Base-by-base conservation (phyloP, 208 protist genomes). In the Leptomonas seymouri region DNA sequence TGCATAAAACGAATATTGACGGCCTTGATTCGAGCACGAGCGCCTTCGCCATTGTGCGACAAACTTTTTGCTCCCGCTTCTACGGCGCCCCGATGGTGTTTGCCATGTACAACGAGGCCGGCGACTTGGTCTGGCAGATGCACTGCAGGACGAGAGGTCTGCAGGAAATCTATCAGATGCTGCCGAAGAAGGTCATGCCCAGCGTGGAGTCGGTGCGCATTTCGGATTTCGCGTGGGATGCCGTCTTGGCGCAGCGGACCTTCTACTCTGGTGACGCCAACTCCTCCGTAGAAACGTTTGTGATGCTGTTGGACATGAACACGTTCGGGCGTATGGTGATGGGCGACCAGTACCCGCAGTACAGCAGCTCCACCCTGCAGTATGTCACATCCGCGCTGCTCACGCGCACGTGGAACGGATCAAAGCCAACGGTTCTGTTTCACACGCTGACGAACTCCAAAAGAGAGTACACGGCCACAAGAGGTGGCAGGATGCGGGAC, bases 351-450 rank as follows among this genome's bases (percentile, higher is more conserved):
- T 67, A 71, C 7, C 65, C 78, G 34, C 15, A 76, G 20, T 91
- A 87, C 61, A 89, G 82, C 65, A 58, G 61, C 20, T 78, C 75
- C 21, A 73, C 76, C 3, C 66, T 90, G 70, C 71, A 83, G 65
- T 67, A 59, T 41, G 58, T 80, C 18, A 78, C 80, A 28, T 48
- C 63, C 3, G 67, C 75, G 20, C 71, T 90, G 21, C 41, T 93
- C 12, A 42, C 87, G 21, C 74, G 67, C 41, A 48, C n/a, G 23
- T 82, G 67, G 66, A 74, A 74, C 57, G 46, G 64, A 14, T 73
- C 74, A 28, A 9, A 49, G 6, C 61, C 74, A 1, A 42, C 27
- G 11, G 54, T 91, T 21, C 70, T 82, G 18, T 63, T 91, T 28
- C 84, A 83, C 61, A 91, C 67, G 18, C 67, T 91, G 21, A 81